Conservation (phyloP, 768 basidiomycete genomes). For the Tulasnella sp. region DNA sequence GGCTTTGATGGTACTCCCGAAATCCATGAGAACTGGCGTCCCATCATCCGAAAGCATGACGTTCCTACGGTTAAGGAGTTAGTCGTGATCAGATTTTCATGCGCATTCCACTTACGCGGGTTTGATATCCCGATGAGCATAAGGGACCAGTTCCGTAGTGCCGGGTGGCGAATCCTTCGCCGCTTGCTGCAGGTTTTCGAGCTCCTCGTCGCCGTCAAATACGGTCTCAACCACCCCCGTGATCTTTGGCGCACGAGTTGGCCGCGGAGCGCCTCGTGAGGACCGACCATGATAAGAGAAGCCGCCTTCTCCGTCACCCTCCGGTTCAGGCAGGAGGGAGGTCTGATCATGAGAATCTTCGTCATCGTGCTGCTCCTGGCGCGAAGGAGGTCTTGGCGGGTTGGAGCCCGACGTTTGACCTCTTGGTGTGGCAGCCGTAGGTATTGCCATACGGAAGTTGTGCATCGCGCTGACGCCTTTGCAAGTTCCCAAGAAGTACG, state of each 20-base stretch:
- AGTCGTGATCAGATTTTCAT: background rate
- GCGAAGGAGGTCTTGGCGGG: constrained; percentile 10
- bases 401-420: background rate
- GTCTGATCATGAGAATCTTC: constrained; percentile 47
- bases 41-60: constrained; percentile 96
- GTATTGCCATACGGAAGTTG: constrained; percentile 45
- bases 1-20: constrained; percentile 86
- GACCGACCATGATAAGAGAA: constrained; percentile 52
- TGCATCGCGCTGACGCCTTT: constrained; percentile 94
- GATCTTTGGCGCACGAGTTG: background rate
- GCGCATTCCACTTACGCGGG: constrained; percentile 60
- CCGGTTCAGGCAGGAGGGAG: constrained; percentile 65
- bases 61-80: constrained; percentile 47
- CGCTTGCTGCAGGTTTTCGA: constrained; percentile 30
- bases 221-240: constrained; percentile 55
- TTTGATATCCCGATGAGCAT: constrained; percentile 95
- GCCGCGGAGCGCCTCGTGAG: constrained; percentile 21
- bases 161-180: constrained; percentile 30
- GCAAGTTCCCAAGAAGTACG: constrained; percentile 89
- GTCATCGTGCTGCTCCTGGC: constrained; percentile 14
- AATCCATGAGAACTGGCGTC: constrained; percentile 93
- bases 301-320: constrained; percentile 64
- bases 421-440: constrained; percentile 24
- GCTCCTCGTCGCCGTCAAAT: constrained; percentile 76
- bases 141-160: constrained; percentile 61